These are phyloP conservation scores for Apodospora peruviana DNA, from an alignment of 495 filamentous ascomycete genomes.

Conservation along the genomic window DNA sequence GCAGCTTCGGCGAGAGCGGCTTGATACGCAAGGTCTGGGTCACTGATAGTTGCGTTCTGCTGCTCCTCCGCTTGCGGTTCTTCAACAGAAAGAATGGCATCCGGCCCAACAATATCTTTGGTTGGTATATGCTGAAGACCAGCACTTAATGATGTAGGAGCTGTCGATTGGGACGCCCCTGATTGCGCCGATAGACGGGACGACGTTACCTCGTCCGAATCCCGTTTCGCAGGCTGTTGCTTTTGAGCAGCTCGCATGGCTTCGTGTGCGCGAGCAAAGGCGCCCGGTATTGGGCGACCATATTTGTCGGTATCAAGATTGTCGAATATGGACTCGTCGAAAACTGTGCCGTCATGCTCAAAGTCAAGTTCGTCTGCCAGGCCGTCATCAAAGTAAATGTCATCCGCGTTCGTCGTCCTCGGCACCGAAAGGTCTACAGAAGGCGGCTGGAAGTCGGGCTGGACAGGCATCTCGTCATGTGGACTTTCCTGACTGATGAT, in stretches of 20 bases:
- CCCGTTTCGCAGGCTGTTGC: constrained; percentile 25
- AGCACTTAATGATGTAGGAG: constrained; percentile 29
- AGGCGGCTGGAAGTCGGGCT: constrained; percentile 8
- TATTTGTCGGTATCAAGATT: constrained; percentile 54
- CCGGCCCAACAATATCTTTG: constrained; percentile 4
- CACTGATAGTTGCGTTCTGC: constrained; percentile 11
- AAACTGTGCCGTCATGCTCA: constrained; percentile 46
- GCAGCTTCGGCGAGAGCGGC: constrained; percentile 76
- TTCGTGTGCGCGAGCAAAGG: constrained; percentile 40
- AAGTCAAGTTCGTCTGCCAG: constrained; percentile 49
- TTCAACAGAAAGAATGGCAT: constrained; percentile 8
- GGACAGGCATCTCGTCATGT: not conserved
- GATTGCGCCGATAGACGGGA: constrained; percentile 33
- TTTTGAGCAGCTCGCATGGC: constrained; percentile 24
- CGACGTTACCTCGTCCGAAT: constrained; percentile 26
- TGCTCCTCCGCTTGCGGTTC: constrained; percentile 14
- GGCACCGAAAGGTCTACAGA: constrained; percentile 15
- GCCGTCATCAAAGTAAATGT: constrained; percentile 80
- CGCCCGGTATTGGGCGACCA: constrained; percentile 46
- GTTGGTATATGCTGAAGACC: constrained; percentile 16
- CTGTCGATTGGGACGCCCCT: constrained; percentile 34
- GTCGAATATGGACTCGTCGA: constrained; percentile 80
- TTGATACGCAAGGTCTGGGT: constrained; percentile 66
- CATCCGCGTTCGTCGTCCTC: constrained; percentile 48
- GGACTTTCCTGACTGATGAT: constrained; percentile 3